Evolutionary conservation across 2,329 filamentous ascomycete species (phyloP), one percentile per base, ranked within the genome.

Genomic region (Beauveria sp.): DNA sequence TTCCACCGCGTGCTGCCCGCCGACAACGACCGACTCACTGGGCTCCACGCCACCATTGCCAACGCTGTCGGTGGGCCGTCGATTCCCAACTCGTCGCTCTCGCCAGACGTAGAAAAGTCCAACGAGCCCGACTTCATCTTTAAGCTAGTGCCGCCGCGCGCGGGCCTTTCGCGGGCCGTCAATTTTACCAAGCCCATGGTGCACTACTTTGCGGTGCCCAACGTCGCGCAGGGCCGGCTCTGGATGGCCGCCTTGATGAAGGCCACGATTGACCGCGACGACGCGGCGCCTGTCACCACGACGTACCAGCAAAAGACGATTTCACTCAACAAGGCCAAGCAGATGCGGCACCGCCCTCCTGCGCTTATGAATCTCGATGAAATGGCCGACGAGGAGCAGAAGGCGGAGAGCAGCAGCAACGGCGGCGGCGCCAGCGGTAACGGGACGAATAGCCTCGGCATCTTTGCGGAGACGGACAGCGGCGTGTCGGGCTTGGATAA

Each of bases 181-280:
- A 96, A 93, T 71, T 99, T 99, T 72, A 99, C 95, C 1, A 97
- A 97, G 73, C 95, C 95, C 5, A 95, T 92, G 9, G 90, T 97
- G 45, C 95, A 99, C 74, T 98, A 97, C 74, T 99, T 99, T 74
- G 95, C 96, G 5, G 92, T 97, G 24, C 93, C 96, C 58, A 96
- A 89, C 68, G 79, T 97, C 63, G 87, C 91, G 68, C 86, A 95
- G 71, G 95, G 95, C 18, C 87, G 95, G 14, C 79, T 96, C 46
- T 99, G 95, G 95, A 99, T 99, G 95, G 95, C 92, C 5, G 95
- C 95, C 6, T 79, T 99, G 57, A 96, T 99, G 91, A 99, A 99
- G 77, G 95, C 95, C 12, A 99, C 95, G 1, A 99, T 99, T 68
- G 93, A 98, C 71, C 88, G 93, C 64, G 95, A 99, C 68, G 86